Conservation (phyloP, 768 basidiomycete species). For the Hortiboletus campestris region DNA sequence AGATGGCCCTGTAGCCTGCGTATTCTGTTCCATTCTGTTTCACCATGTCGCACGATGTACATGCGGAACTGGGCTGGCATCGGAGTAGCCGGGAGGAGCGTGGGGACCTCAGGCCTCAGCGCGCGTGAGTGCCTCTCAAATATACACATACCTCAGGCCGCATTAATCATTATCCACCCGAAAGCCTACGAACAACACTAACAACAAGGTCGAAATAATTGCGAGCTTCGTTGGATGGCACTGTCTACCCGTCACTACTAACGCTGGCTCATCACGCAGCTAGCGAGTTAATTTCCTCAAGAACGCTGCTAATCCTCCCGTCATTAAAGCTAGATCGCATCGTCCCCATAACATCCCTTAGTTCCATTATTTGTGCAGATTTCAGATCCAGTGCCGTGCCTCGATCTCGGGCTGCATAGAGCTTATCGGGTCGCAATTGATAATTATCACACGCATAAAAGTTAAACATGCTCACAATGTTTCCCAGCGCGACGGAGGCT, state of each 20-base stretch:
- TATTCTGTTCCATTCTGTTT: slow-evolving; percentile 66
- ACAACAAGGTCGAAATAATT: background rate
- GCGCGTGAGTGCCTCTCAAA: too few species aligned
- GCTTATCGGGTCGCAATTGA: slow-evolving; percentile 35
- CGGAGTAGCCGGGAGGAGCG: background rate
- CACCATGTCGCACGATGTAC: slow-evolving; percentile 75
- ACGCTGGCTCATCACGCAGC: slow-evolving; percentile 17
- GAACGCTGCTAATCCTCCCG: slow-evolving; percentile 52
- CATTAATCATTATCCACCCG: background rate
- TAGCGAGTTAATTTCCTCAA: slow-evolving; percentile 47
- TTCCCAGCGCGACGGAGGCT: slow-evolving; percentile 69
- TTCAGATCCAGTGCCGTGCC: slow-evolving; percentile 32
- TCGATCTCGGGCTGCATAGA: slow-evolving; percentile 44
- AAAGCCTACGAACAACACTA: background rate
- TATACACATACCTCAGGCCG: too few species aligned
- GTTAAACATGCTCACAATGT: slow-evolving; percentile 47
- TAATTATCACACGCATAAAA: background rate
- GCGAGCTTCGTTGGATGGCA: background rate
- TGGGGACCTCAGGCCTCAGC: too few species aligned
- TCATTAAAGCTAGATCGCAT: slow-evolving; percentile 54
- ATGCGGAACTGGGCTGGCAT: slow-evolving; percentile 42
- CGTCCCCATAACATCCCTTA: slow-evolving; percentile 39
- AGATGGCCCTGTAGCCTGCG: slow-evolving; percentile 74
- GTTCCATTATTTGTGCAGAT: slow-evolving; percentile 39
- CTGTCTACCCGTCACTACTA: background rate